Percentiles rank a stretch among this genome's conserved stretches.
These are phyloP conservation scores for Apiotrichum veenhuisii DNA, from an alignment of 1,284 basidiomycete genomes.

Conservation along the genomic window DNA sequence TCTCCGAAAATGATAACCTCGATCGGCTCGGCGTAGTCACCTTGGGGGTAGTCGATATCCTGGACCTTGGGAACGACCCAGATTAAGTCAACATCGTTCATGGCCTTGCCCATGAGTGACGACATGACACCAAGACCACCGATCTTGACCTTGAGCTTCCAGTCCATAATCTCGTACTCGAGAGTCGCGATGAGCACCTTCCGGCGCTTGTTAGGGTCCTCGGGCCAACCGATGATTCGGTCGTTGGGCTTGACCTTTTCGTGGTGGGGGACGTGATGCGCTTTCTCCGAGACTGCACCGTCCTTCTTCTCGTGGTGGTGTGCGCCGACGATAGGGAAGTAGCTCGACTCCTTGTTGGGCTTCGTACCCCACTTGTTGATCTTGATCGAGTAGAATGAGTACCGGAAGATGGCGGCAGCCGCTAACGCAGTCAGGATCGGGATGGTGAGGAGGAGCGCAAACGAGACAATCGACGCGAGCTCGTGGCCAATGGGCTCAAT, in stretches of 20 bases:
- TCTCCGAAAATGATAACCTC: slow-evolving; percentile 94
- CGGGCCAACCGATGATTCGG: slow-evolving; percentile 86
- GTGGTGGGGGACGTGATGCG: slow-evolving; percentile 34
- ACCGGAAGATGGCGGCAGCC: slow-evolving; percentile 82
- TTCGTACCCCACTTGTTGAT: slow-evolving; percentile 86
- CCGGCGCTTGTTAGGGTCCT: slow-evolving; percentile 79
- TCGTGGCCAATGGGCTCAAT: slow-evolving; percentile 76
- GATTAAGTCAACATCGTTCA: slow-evolving; percentile 88
- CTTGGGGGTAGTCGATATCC: slow-evolving; percentile 81
- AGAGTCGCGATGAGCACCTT: slow-evolving; percentile 85
- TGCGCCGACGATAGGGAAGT: slow-evolving; percentile 56
- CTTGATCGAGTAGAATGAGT: slow-evolving; percentile 90
- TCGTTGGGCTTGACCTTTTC: slow-evolving; percentile 57
- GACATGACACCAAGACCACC: slow-evolving; percentile 96
- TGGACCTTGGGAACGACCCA: slow-evolving; percentile 93
- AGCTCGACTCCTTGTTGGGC: slow-evolving; percentile 52
- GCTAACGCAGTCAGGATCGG: slow-evolving; percentile 77
- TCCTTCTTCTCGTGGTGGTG: slow-evolving; percentile 34
- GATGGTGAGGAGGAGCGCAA: slow-evolving; percentile 71
- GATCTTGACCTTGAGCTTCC: slow-evolving; percentile 95
- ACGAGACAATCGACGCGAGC: slow-evolving; percentile 74
- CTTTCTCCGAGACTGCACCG: slow-evolving; percentile 41
- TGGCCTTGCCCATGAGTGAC: slow-evolving; percentile 89
- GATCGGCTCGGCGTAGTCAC: slow-evolving; percentile 85
- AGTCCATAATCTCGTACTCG: slow-evolving; percentile 92